A percentile compares a stretch with the other conserved stretches of the same genome.
phyloP scores from a whole-genome alignment of 306 rosid genomes.

The Hippophae gyantsensis region DNA sequence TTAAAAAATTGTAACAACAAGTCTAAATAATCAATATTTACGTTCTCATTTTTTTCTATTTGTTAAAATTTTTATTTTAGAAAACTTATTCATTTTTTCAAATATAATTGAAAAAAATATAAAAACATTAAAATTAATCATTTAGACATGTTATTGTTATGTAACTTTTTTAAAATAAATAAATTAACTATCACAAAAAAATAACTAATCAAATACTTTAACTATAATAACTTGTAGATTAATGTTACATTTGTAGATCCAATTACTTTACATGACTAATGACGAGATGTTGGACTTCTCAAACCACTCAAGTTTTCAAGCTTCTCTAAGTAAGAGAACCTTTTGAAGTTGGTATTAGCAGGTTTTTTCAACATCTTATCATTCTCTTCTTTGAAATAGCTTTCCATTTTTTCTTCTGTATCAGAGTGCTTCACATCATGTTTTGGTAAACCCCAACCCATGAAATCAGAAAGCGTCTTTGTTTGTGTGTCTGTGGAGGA shows the following conservation, averaged over 20 bases:
- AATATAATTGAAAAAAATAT: too few species aligned
- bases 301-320: conserved; percentile 58
- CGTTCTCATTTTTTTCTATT: too few species aligned
- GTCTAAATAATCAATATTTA: too few species aligned
- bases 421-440: conserved; percentile 11
- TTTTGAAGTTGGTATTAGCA: conserved; percentile 24
- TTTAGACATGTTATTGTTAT: too few species aligned
- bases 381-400: conserved; percentile 20
- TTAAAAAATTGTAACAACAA: too few species aligned
- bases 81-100: too few species aligned
- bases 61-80: too few species aligned
- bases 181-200: too few species aligned
- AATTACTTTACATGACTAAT: conserved; percentile 17
- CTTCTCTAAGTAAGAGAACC: conserved; percentile 52
- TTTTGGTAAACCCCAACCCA: conserved; percentile 52
- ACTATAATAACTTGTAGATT: neutral
- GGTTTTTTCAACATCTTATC: conserved; percentile 25
- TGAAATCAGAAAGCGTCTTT: conserved; percentile 85
- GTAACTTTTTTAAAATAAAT: too few species aligned
- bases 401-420: conserved; percentile 22
- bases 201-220: neutral
- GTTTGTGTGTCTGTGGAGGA: conserved; percentile 32
- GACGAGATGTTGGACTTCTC: conserved; percentile 63
- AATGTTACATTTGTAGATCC: conserved; percentile 3
- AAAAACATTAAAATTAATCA: too few species aligned